Conservation (phyloP, 2,329 filamentous ascomycete genomes). For the Aureobasidium sp. region DNA sequence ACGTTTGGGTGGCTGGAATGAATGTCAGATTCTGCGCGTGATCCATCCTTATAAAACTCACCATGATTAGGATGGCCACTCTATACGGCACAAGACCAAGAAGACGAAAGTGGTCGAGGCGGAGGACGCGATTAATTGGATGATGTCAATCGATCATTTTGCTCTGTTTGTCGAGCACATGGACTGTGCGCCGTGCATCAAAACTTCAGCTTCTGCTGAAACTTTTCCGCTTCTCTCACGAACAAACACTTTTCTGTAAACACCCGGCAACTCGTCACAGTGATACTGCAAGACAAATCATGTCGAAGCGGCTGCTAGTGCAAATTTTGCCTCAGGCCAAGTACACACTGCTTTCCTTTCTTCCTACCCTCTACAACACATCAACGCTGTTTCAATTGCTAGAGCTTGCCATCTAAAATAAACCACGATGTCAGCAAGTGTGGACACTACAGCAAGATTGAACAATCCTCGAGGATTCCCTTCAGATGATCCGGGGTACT, state of each 20-base stretch:
- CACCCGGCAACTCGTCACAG: neutral
- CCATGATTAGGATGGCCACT: neutral
- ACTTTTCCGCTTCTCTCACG: neutral
- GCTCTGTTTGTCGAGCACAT: constrained; percentile 6
- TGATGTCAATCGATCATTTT: neutral
- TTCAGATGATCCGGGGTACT: neutral
- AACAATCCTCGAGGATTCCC: constrained; percentile 15
- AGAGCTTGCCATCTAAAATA: constrained; percentile 34
- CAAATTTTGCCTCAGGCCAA: neutral
- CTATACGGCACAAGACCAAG: neutral
- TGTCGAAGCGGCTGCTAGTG: neutral
- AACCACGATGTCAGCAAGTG: constrained; percentile 32
- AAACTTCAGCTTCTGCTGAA: neutral
- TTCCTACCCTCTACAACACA: neutral
- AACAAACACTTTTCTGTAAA: neutral
- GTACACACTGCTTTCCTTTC: neutral
- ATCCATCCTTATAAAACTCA: neutral
- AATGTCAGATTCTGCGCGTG: neutral
- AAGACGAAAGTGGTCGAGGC: neutral
- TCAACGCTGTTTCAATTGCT: constrained; percentile 33
- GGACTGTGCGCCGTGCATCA: constrained; percentile 4
- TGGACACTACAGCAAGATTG: constrained; percentile 37
- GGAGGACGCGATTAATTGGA: constrained; percentile 2
- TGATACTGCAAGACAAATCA: neutral
- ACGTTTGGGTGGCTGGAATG: constrained; percentile 17